phyloP scores from a whole-genome alignment of 1,284 basidiomycete genomes.

The Xanthoconium separans region DNA sequence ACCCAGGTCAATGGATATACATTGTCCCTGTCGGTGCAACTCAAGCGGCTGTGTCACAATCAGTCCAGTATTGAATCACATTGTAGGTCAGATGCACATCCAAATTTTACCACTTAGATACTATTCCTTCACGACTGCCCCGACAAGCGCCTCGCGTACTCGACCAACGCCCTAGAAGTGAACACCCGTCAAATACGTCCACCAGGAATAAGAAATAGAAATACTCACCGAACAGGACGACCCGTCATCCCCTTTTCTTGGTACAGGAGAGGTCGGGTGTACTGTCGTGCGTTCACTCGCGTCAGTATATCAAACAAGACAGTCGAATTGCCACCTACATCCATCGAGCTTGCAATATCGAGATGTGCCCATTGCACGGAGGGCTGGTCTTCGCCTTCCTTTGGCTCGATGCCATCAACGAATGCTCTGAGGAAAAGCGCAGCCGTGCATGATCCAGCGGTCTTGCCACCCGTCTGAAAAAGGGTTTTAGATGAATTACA shows the following conservation, averaged over 20 bases:
- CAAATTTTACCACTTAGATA: neutral
- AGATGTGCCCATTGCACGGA: constrained; percentile 76
- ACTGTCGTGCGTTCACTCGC: constrained; percentile 32
- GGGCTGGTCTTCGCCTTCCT: constrained; percentile 46
- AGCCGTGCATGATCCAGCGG: constrained; percentile 80
- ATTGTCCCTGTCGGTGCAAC: too few species aligned
- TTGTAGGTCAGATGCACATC: neutral
- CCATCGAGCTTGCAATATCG: constrained; percentile 86
- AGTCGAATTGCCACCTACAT: constrained; percentile 38
- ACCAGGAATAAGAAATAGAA: neutral
- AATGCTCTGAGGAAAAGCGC: constrained; percentile 87
- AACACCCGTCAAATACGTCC: neutral
- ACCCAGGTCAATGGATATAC: too few species aligned
- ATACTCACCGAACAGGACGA: constrained; percentile 56
- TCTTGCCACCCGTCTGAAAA: constrained; percentile 56
- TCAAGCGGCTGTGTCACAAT: neutral
- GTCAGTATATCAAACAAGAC: neutral
- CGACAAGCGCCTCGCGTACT: constrained; percentile 29
- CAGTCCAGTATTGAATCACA: neutral
- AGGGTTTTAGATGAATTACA: constrained; percentile 1
- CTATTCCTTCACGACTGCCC: constrained; percentile 11
- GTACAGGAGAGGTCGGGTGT: constrained; percentile 58
- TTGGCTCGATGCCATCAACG: constrained; percentile 68
- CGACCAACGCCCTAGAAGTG: constrained; percentile 23
- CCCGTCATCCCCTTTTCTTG: constrained; percentile 80